phyloP scores from a whole-genome alignment of 1,139 yeast species.

The Taphrina wiesneri region DNA sequence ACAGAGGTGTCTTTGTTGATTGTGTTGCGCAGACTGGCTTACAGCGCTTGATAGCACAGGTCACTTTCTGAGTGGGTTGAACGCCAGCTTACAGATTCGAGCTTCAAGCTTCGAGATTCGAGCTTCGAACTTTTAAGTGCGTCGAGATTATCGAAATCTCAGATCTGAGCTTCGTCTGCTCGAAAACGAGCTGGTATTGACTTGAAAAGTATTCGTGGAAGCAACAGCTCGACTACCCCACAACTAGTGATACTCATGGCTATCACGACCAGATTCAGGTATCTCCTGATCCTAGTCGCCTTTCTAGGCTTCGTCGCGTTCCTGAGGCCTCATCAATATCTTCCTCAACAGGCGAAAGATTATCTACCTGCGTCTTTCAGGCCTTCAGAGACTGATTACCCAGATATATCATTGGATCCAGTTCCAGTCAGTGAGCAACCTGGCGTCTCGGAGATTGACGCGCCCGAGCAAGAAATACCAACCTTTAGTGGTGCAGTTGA shows the following conservation, averaged over 20 bases:
- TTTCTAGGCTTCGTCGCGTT: neutral
- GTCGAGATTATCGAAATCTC: too few relatives aligned
- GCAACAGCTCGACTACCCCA: neutral
- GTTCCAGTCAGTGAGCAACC: neutral
- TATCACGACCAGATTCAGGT: conserved; percentile 2
- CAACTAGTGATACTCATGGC: neutral
- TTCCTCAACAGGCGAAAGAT: neutral
- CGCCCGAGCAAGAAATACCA: neutral
- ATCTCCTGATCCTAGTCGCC: conserved; percentile 1
- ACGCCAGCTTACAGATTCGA: too few relatives aligned
- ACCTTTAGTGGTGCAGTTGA: neutral
- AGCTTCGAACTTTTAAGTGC: too few relatives aligned
- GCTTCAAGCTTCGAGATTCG: too few relatives aligned
- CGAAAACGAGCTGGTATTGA: too few relatives aligned
- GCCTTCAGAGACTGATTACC: neutral
- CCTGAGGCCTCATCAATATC: neutral
- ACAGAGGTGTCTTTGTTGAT: too few relatives aligned
- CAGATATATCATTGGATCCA: neutral
- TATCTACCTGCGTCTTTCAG: neutral
- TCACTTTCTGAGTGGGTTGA: too few relatives aligned
- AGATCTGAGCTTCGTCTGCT: too few relatives aligned
- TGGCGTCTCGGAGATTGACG: neutral
- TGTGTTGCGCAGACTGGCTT: too few relatives aligned
- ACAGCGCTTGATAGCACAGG: too few relatives aligned
- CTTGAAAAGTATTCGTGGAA: too few relatives aligned